Base-by-base conservation (phyloP, 1,284 basidiomycete genomes). In the Irpex sp. region DNA sequence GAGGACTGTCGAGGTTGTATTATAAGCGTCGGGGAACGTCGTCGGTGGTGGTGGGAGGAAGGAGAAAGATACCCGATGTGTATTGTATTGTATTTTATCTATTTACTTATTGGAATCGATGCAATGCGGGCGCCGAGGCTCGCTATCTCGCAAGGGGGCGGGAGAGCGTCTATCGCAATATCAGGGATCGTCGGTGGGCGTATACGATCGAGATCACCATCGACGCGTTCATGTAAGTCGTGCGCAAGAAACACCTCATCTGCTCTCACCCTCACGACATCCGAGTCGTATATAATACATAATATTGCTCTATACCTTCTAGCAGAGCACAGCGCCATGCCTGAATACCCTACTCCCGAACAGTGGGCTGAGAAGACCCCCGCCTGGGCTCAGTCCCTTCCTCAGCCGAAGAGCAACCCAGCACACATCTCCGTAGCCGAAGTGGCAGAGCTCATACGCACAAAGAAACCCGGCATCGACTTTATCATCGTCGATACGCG, bases 401-500 rank as follows among this genome's bases (percentile, higher is more conserved):
- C 66, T 7, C 36, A 33, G 2, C 66, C 66, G 3, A 56, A 59
- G 57, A 65, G 66, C 64, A 61, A 59, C 43, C 66, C 66, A 5
- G 47, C 57, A 15, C 57, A 46, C 35, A 62, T 65, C 17, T 33
- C 19, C 4, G 13, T 54, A 0, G n/a, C 31, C 6, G 64, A 65
- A 33, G 50, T 65, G 4, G 64, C 58, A 15, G 61, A 62, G 47
- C 61, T 65, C 37, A 56, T 65, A 21, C 58, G 59, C 51, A 63
- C 58, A 21, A 67, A 65, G 51, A 53, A 26, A 21, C 43, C 63
- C 11, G 64, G 64, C 5, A 50, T 51, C n/a, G 64, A 67, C 51
- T 67, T 65, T 49, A 5, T 67, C 15, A 49, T 67, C 26, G 64
- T 67, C 9, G 66, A 67, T 51, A 43, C 62, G 17, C 61, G 66